Evolutionary conservation across 805 yeast genomes (phyloP).

Genomic region (Kregervanrija delftensis): DNA sequence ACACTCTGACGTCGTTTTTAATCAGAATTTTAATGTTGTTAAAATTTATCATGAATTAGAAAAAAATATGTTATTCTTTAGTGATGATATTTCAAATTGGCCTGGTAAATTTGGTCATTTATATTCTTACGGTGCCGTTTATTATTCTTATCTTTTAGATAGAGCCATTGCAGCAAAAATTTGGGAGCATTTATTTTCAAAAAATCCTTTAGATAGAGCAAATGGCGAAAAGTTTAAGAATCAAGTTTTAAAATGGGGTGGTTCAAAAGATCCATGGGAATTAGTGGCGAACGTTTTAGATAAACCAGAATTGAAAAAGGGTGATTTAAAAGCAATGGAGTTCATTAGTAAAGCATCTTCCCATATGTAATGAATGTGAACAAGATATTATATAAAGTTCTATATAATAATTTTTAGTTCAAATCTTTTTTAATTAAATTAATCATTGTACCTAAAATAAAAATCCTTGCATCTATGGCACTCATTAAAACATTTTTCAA

Average conservation of each 20-base stretch:
- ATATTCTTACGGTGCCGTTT: slow-evolving; percentile 89
- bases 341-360: slow-evolving; percentile 2
- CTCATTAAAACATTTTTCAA: slow-evolving; percentile 36
- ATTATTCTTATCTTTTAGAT: slow-evolving; percentile 87
- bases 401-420: neutral
- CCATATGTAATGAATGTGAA: neutral
- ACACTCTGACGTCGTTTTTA: slow-evolving; percentile 43
- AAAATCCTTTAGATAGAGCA: slow-evolving; percentile 60
- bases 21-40: slow-evolving; percentile 44
- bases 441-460: slow-evolving; percentile 30
- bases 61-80: slow-evolving; percentile 48
- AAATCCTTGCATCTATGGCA: slow-evolving; percentile 42
- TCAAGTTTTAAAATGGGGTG: slow-evolving; percentile 86
- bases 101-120: slow-evolving; percentile 92
- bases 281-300: slow-evolving; percentile 77
- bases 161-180: slow-evolving; percentile 85
- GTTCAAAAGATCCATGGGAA: slow-evolving; percentile 82
- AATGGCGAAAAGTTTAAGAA: slow-evolving; percentile 74
- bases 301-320: slow-evolving; percentile 49
- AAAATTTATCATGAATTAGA: slow-evolving; percentile 63
- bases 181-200: slow-evolving; percentile 66
- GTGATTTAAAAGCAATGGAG: slow-evolving; percentile 32
- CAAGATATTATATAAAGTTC: neutral
- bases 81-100: slow-evolving; percentile 73
- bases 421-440: slow-evolving; percentile 19